Conservation (phyloP, 345 rosid genomes). For the Eucalyptus victrix region DNA sequence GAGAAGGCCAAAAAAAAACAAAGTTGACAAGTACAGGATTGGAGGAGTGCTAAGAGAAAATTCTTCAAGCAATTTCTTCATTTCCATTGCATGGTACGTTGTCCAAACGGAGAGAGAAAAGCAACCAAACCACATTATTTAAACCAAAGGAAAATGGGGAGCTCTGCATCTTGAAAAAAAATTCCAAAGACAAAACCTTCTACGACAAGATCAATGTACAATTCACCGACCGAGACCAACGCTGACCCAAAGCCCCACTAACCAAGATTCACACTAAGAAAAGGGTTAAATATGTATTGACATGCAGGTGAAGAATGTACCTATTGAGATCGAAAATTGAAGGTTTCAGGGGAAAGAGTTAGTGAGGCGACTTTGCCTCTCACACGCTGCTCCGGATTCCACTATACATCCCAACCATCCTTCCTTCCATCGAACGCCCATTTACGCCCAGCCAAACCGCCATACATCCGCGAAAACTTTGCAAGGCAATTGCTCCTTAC, state of each 20-base stretch:
- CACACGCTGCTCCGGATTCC: background rate
- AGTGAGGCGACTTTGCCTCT: background rate
- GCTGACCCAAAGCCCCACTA: background rate
- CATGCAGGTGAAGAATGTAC: background rate
- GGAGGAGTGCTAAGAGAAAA: background rate
- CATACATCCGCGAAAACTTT: slow-evolving; percentile 58
- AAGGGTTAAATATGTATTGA: background rate
- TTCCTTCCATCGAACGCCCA: slow-evolving; percentile 54
- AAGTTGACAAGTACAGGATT: background rate
- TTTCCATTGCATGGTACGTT: background rate
- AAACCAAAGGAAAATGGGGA: background rate
- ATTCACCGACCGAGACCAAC: background rate
- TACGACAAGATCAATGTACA: background rate
- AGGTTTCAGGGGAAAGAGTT: background rate
- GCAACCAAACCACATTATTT: background rate
- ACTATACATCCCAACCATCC: slow-evolving; percentile 91
- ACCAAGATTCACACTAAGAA: background rate
- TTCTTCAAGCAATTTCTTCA: background rate
- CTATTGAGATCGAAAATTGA: background rate
- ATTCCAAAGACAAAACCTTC: background rate
- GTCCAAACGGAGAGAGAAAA: background rate
- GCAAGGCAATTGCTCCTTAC: slow-evolving; percentile 60
- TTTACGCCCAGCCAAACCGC: slow-evolving; percentile 41
- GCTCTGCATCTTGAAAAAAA: background rate
- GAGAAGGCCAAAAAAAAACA: background rate